phyloP scores from a whole-genome alignment of 2,329 filamentous ascomycete genomes.

The Scytalidium lignicola region DNA sequence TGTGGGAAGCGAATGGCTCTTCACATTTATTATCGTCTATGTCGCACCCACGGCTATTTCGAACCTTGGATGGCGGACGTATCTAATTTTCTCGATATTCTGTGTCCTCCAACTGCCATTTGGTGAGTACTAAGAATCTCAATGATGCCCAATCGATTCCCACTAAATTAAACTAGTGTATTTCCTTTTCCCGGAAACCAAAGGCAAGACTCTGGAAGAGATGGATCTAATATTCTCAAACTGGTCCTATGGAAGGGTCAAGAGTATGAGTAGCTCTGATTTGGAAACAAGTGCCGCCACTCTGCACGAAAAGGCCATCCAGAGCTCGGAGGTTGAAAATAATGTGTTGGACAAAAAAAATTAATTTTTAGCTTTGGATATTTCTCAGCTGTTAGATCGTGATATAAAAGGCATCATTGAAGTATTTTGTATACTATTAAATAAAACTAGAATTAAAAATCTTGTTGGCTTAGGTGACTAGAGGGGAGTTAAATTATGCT shows the following conservation, averaged over 20 bases:
- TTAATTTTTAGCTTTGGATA: background rate
- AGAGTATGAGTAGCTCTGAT: background rate
- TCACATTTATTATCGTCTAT: conserved; percentile 3
- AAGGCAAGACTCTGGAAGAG: conserved; percentile 3
- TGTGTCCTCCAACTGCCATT: background rate
- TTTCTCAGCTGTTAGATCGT: background rate
- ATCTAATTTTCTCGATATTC: background rate
- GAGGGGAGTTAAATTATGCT: background rate
- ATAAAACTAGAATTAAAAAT: background rate
- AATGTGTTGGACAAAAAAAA: background rate
- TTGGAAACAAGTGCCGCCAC: background rate
- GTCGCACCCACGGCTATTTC: background rate
- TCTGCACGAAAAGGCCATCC: background rate
- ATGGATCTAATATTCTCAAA: conserved; percentile 5
- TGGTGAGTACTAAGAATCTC: background rate
- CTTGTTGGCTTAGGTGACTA: background rate
- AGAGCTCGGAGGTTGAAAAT: background rate
- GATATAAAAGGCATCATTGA: background rate
- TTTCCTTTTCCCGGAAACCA: conserved; percentile 25
- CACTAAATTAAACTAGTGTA: conserved; percentile 21
- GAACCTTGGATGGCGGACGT: background rate
- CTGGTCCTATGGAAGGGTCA: background rate
- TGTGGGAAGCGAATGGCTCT: conserved; percentile 37
- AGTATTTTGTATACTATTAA: background rate
- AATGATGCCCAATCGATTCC: background rate